Base-by-base conservation (phyloP, 495 filamentous ascomycete genomes). In the Lasiosphaeriaceae sp. region DNA sequence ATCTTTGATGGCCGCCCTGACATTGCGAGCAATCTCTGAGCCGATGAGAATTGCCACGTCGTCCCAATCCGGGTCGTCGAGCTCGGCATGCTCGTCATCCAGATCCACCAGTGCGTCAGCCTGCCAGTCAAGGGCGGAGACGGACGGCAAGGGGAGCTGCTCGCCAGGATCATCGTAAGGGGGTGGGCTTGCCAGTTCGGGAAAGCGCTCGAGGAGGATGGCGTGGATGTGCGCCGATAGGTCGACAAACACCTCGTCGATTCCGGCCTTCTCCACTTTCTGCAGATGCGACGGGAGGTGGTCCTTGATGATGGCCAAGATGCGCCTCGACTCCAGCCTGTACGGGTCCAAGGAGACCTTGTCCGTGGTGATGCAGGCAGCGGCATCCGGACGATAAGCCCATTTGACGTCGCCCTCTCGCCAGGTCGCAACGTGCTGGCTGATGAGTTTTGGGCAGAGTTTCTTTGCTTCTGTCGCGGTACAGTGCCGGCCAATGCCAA, bases 281-380 rank as follows among this genome's bases (percentile, higher is more conserved):
- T 90, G 89, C 46, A 86, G 68, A 37, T 83, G 72, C 12, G 74
- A 55, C 24, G 82, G 77, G 5, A 97, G 74, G 16, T 80, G 78
- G 16, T 88, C 87, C 67, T 93, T 93, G 65, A 98, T 94, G 46
- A 86, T 72, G 20, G 81, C 81, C 53, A 98, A 67, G 53, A 98
- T 97, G 71, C 83, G 87, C 53, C 90, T 77, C 12, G 88, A 94
- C 70, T 97, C 85, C 22, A 86, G 82, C 29, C 95, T 81, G 71
- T 98, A 98, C 24, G 91, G 92, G 70, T 98, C 94, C 41, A 98
- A 74, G 8, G 88, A 92, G 21, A 97, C 92, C 70, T 98, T 98
- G 65, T 96, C 87, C 26, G 88, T 92, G 6, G 80, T 85, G 54
- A 97, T 93, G 64, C 87, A 84, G 54, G 80, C 78, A 8, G 72